phyloP scores from a whole-genome alignment of 225 moss, liverwort and hornwort genomes.

The Physcomitrium patens region DNA sequence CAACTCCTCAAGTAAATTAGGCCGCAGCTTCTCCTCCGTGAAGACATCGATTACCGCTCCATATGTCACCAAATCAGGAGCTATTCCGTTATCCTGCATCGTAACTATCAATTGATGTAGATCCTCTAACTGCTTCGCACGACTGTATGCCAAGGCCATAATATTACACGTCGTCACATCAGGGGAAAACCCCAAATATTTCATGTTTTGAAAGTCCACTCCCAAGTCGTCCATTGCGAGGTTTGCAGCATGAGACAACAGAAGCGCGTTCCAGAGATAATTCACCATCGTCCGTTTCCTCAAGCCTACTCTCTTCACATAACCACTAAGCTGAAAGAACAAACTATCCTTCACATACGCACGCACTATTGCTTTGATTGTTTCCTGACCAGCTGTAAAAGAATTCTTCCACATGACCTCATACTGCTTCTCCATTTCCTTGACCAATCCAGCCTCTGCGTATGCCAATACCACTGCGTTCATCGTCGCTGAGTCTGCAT shows the following conservation, averaged over 20 bases:
- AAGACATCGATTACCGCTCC: conserved; percentile 75
- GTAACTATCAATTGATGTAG: conserved; percentile 60
- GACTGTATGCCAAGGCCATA: conserved; percentile 66
- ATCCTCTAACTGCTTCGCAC: conserved; percentile 70
- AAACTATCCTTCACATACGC: conserved; percentile 61
- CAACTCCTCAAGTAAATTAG: conserved; percentile 59
- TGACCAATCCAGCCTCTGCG: conserved; percentile 61
- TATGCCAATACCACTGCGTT: conserved; percentile 65
- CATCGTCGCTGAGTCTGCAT: conserved; percentile 52
- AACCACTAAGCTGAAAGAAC: conserved; percentile 69
- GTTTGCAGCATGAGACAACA: conserved; percentile 75
- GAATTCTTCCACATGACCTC: conserved; percentile 36
- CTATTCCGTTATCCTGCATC: conserved; percentile 60
- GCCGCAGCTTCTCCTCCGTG: conserved; percentile 46
- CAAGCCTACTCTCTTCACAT: conserved; percentile 60
- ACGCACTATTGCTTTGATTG: conserved; percentile 59
- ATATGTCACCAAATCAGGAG: conserved; percentile 79
- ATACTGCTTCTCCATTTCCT: conserved; percentile 74
- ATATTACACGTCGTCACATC: conserved; percentile 74
- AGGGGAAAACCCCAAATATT: conserved; percentile 56
- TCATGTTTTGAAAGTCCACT: conserved; percentile 60
- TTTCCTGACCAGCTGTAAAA: conserved; percentile 40
- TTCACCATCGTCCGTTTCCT: conserved; percentile 45
- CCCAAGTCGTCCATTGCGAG: conserved; percentile 60
- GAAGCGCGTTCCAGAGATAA: conserved; percentile 63